phyloP scores from a whole-genome alignment of 768 basidiomycete species.

The Cantharellus anzutake region DNA sequence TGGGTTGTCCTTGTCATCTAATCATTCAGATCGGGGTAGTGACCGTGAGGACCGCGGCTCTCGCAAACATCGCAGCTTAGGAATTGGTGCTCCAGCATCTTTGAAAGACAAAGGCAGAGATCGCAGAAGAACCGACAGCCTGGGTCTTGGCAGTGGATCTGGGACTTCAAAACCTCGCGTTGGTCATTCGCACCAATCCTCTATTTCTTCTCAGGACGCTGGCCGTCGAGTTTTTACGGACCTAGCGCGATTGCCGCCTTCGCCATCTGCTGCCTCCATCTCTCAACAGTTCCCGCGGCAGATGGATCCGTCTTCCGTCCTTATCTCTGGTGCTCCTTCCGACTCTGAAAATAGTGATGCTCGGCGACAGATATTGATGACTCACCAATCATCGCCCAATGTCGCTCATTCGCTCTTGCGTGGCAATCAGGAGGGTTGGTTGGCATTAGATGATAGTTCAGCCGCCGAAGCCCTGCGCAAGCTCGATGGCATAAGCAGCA shows the following conservation, averaged over 20 bases:
- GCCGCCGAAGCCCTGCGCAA: slow-evolving; percentile 85
- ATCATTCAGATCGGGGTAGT: background rate
- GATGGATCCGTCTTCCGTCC: too few relatives aligned
- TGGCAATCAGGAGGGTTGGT: slow-evolving; percentile 83
- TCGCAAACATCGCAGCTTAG: slow-evolving; percentile 51
- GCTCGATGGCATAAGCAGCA: slow-evolving; percentile 71
- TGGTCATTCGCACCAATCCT: slow-evolving; percentile 42
- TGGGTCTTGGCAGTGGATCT: background rate
- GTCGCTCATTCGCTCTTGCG: slow-evolving; percentile 73
- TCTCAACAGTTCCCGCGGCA: slow-evolving; percentile 37
- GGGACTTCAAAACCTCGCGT: background rate
- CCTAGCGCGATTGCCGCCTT: slow-evolving; percentile 80
- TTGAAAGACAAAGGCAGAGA: slow-evolving; percentile 1
- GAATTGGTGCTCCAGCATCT: slow-evolving; percentile 22
- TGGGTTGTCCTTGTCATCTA: background rate
- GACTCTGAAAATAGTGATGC: background rate
- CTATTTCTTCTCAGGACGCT: slow-evolving; percentile 38
- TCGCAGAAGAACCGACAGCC: background rate
- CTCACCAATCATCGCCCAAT: slow-evolving; percentile 9
- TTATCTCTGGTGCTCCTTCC: background rate
- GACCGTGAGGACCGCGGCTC: slow-evolving; percentile 8
- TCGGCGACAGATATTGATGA: slow-evolving; percentile 21
- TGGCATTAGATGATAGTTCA: slow-evolving; percentile 67
- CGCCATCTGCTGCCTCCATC: slow-evolving; percentile 83
- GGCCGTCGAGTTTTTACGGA: slow-evolving; percentile 32